These are phyloP conservation scores for Ascochyta fabae DNA, from an alignment of 2,329 filamentous ascomycete genomes.

Conservation along the genomic window DNA sequence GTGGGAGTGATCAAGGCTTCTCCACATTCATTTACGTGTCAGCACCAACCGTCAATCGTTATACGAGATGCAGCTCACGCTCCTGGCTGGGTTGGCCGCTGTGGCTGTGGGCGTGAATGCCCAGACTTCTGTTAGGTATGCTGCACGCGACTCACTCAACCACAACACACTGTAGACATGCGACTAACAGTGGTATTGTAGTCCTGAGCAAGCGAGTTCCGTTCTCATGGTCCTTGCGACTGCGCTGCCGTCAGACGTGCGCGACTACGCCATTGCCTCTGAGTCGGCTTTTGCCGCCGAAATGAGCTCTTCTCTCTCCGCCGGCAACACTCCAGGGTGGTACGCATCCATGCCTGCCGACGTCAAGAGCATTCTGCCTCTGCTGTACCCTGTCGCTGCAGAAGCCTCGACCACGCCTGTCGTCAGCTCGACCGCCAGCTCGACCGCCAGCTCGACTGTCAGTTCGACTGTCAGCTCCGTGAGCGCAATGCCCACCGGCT, in stretches of 20 bases:
- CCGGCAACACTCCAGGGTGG: conserved; percentile 54
- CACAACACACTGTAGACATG: conserved; percentile 16
- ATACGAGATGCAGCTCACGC: conserved; percentile 41
- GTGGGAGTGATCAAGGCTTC: conserved; percentile 14
- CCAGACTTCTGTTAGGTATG: conserved; percentile 33
- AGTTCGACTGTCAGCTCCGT: conserved; percentile 5
- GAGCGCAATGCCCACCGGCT: conserved; percentile 25
- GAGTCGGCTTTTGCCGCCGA: conserved; percentile 49
- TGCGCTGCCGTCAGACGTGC: conserved; percentile 52
- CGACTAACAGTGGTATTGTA: conserved; percentile 22
- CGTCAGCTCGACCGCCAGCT: conserved; percentile 20
- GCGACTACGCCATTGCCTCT: conserved; percentile 52
- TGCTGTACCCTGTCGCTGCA: conserved; percentile 39
- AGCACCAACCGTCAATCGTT: conserved; percentile 15
- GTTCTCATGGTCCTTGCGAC: conserved; percentile 53
- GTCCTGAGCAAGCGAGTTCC: conserved; percentile 41
- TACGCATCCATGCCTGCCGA: conserved; percentile 54
- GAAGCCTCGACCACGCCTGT: conserved; percentile 29
- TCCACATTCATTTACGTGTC: conserved; percentile 35
- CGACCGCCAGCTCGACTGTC: conserved; percentile 9
- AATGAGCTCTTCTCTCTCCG: conserved; percentile 53
- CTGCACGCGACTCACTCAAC: conserved; percentile 10
- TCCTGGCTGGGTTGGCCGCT: conserved; percentile 36
- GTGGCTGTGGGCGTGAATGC: conserved; percentile 39
- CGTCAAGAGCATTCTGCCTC: conserved; percentile 53